Base-by-base conservation (phyloP, 495 filamentous ascomycete genomes). In the Aspergillus incahuasiensis region DNA sequence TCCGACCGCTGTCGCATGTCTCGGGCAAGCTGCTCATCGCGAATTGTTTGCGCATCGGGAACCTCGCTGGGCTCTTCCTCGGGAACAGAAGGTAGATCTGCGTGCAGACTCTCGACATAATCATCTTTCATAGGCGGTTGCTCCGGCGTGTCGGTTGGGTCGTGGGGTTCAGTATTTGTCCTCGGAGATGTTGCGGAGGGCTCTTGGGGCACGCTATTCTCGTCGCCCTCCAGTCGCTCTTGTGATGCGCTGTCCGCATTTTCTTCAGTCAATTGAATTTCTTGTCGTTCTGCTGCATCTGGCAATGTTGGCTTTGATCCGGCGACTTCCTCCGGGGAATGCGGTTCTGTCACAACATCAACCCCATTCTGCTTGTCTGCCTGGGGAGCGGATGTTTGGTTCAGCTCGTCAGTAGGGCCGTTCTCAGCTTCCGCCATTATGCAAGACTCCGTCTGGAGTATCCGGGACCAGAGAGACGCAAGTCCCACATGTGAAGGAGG, bases 1-100 rank as follows among this genome's bases (percentile, higher is more conserved):
- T 86, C 82, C 8, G 83, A 84, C 56, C 79, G 74, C 59, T 73
- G 48, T 54, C 78, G 66, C 22, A 59, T 44, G 45, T 78, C 71
- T 15, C 58, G 56, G 16, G 52, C 57, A 64, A 56, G 64, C 30
- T 38, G 48, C 43, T 69, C 72, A 32, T 70, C 68, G 19, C 52
- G 60, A 20, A 57, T 47, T 18, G 59, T 44, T 12, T 32, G 44
- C 3, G 41, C 41, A 34, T 42, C 52, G 20, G 56, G 20, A 8
- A 24, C 40, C 47, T 61, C 34, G 5, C 11, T 24, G 2, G 15
- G 7, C 8, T 52, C 38, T 30, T 52, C 38, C 8, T 32, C 24
- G 7, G 35, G 16, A 30, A 21, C 38, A 41, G 38, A 9, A 39
- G 48, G 13, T 9, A 40, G 32, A 22, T 53, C 42, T 43, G 54